Evolutionary conservation across 495 filamentous ascomycete genomes (phyloP), one percentile per base, ranked within the genome.

Genomic region (Xylaria castorea): DNA sequence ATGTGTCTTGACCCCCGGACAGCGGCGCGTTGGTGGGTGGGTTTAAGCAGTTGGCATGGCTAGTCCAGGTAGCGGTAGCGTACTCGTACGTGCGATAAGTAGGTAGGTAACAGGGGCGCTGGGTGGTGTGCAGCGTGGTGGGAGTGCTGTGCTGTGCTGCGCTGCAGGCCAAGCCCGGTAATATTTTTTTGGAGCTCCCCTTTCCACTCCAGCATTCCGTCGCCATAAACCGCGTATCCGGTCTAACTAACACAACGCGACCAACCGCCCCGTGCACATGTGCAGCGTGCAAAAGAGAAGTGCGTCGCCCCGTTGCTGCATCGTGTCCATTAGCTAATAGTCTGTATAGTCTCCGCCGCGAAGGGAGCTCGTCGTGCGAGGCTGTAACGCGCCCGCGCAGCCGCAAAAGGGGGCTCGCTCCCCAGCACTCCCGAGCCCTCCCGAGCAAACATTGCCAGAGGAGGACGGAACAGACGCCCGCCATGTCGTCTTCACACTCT

Each of bases 401-500:
- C 60, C 32, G 69, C 67, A 71, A 74, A 70, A 73, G 70, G 73
- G 70, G 70, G 64, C 38, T 73, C 57, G 57, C 64, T 66, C 74
- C 30, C 32, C 57, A 61, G 55, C 58, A 16, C 32, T 38, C 58
- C 11, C 34, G 58, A 61, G 58, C 58, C 4, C 58, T 18, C 58
- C 22, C 73, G 32, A 66, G 27, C 70, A 46, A 46, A 20, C 62
- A 38, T 58, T 34, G 36, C 58, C 72, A 71, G 51, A 51, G 44
- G 60, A 62, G 60, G 64, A 25, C 40, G 61, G 50, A 62, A 67
- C 44, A 30, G 58, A 61, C 58, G 58, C 58, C 25, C 76, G 75
- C 53, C 74, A 82, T 81, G 76, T 76, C 81, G 69, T 72, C 82
- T 62, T 72, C 80, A 50, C 80, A 78, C 66, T 76, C 75, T 72